Evolutionary conservation across 2,329 filamentous ascomycete genomes (phyloP).

Genomic region (Teratosphaeria gauchensis): DNA sequence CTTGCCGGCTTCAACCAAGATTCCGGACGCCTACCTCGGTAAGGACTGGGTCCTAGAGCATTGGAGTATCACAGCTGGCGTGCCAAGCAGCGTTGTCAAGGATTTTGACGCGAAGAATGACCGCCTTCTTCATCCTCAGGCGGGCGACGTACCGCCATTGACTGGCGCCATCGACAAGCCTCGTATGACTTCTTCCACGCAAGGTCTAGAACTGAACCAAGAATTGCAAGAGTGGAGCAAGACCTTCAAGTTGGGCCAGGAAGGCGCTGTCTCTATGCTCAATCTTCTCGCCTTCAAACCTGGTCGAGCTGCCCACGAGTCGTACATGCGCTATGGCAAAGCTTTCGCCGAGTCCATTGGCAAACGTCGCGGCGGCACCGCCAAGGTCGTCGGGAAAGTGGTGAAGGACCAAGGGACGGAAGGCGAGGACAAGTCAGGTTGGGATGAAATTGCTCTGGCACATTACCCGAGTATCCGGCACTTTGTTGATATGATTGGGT

Average conservation of each 20-base stretch:
- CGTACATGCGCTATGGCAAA: conserved; percentile 50
- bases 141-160: conserved; percentile 26
- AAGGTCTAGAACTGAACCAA: conserved; percentile 46
- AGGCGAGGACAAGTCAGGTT: conserved; percentile 26
- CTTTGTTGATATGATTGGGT: conserved; percentile 52
- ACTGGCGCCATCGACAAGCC: conserved; percentile 25
- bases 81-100: conserved; percentile 34
- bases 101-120: conserved; percentile 29
- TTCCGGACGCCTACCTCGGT: conserved; percentile 14
- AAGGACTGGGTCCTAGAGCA: conserved; percentile 18
- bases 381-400: conserved; percentile 54
- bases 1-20: conserved; percentile 21
- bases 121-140: conserved; percentile 29
- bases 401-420: conserved; percentile 27
- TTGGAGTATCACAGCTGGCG: conserved; percentile 30
- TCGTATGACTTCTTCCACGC: conserved; percentile 27
- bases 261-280: conserved; percentile 50
- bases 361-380: conserved; percentile 43
- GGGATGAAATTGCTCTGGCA: conserved; percentile 56
- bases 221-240: conserved; percentile 44
- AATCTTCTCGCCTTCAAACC: conserved; percentile 50
- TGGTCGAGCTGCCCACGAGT: conserved; percentile 37
- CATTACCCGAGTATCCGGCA: conserved; percentile 54
- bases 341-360: conserved; percentile 44
- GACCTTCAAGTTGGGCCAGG: conserved; percentile 23